Evolutionary conservation across 2,329 filamentous ascomycete genomes (phyloP), one percentile per base, ranked within the genome.

Genomic region (Drechslera avenae): DNA sequence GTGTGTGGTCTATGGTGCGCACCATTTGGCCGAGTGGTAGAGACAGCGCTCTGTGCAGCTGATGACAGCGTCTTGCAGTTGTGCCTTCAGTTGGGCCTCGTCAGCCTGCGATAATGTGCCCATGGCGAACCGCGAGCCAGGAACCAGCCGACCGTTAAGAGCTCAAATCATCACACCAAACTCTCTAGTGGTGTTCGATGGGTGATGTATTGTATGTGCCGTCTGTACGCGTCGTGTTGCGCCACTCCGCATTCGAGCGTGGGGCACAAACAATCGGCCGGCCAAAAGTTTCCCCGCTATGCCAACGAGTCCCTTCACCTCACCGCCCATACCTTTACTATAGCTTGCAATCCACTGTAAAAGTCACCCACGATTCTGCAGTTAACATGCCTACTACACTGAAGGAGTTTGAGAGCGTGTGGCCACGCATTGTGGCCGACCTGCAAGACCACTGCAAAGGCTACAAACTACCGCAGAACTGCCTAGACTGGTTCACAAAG

Each of bases 21-120:
- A 96, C 94, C 94, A 99, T 85, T 97, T 97, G 21, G 94, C 88
- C 5, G 93, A 94, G 67, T 97, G 92, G 69, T 97, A 97, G 10
- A 99, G 83, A 73, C 94, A 96, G 72, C 94, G 82, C 72, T 99
- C 94, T 1, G 91, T 96, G 77, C 92, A 97, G 70, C 91, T 91
- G 18, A 94, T 82, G 3, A 94, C 87, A 23, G 93, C 91, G 66
- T 91, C 88, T 72, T 96, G 90, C 35, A 97, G 81, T 28, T 90
- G 85, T 31, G 81, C 82, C 67, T 88, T 85, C 54, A 95, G 79
- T 68, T 91, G 87, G 42, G 74, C 72, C 50, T 73, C 69, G 39
- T 81, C 77, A 43, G 73, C 71, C 46, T 58, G 62, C 23, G 77
- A 74, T 18, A 81, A 35, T 16, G 58, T 47, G 39, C 52, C 48